Base-by-base conservation (phyloP, 2,329 filamentous ascomycete genomes). In the Camptophora hylomeconis region DNA sequence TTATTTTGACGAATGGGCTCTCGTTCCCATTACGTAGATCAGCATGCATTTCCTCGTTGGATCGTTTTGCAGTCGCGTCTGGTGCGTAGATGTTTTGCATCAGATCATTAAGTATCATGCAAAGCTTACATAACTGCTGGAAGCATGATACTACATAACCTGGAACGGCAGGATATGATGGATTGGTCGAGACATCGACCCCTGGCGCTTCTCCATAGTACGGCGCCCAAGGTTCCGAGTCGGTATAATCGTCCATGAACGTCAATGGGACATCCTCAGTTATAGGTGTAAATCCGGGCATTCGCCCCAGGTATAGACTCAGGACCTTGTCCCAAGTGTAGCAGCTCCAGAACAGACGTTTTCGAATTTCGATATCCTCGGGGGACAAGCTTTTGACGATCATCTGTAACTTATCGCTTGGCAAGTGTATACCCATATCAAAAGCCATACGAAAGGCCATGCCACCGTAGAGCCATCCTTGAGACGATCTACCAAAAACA, bases 61-160 rank as follows among this genome's bases (percentile, higher is more conserved):
- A 30, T 53, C 56, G 14, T 40, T 52, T 50, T 4, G 52, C 53
- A 11, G 53, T 60, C 5, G 56, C 45, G 20, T 61, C 61, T 0
- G 35, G 24, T 7, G 56, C 53, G 28, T 65, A 65, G 3, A 65
- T 53, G 30, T 51, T 57, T 39, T 55, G 60, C 21, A 57, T 45
- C 28, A 60, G 63, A 27, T 49, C 53, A 29, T 64, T 63, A 46
- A 67, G 49, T 12, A 63, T 57, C 6, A 65, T 42, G 2, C 60
- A 64, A 1, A 69, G 53, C 26, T 54, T 47, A 36, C 46, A 48
- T 16, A 46, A 25, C 16, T 42, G 35, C 15, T 38, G 41, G 24
- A 50, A 50, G 31, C 45, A 47, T 5, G 45, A 48, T 5, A 48
- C 34, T 9, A 45, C 35, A 24, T 49, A 37, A n/a, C 45, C 45